Percentiles rank a stretch among this genome's conserved stretches.
Conservation (phyloP, 441 rosid genomes). For the Mallotus repandus region DNA sequence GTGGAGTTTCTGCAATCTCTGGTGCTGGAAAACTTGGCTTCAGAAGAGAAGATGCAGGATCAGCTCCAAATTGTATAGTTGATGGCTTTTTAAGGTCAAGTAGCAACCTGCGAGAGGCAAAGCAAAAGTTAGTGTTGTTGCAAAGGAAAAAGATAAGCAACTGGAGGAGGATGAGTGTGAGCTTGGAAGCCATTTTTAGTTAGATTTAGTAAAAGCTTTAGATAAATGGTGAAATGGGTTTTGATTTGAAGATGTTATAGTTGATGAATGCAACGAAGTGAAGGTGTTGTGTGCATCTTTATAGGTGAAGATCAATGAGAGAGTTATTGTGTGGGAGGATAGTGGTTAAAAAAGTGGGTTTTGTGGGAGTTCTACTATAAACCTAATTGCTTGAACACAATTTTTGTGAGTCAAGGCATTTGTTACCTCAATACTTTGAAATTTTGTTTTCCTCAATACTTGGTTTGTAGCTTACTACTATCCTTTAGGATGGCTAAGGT, state of each 20-base stretch:
- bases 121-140: background rate
- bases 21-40: conserved; percentile 9
- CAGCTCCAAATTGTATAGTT: background rate
- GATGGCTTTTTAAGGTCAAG: background rate
- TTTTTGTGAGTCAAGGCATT: background rate
- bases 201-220: background rate
- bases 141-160: background rate
- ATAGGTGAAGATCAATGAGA: background rate
- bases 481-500: background rate
- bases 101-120: background rate
- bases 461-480: background rate
- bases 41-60: background rate
- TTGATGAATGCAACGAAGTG: background rate
- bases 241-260: background rate
- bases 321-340: background rate
- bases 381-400: background rate
- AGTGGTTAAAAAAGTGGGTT: conserved; percentile 1
- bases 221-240: conserved; percentile 1
- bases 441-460: too few relatives aligned
- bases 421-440: background rate
- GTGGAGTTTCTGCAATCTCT: background rate
- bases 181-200: conserved; percentile 1
- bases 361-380: conserved; percentile 1
- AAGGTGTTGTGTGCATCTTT: background rate
- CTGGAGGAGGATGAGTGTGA: background rate